Percentiles rank a stretch among this genome's conserved stretches.
These are phyloP conservation scores for Stephania japonica DNA, from an alignment of 164 flowering plant species.

Conservation along the genomic window DNA sequence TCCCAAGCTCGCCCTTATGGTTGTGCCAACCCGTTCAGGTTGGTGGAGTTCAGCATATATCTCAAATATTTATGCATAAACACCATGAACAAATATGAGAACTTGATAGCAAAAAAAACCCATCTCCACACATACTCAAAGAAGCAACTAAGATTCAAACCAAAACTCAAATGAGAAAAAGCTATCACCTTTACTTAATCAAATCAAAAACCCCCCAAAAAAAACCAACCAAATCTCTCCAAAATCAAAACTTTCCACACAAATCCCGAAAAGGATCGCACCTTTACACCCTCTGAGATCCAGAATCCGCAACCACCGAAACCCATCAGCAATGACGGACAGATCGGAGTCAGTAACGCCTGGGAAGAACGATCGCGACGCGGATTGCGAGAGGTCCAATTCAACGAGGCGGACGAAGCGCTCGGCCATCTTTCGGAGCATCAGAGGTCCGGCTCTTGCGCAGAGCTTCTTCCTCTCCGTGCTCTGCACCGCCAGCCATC, in stretches of 20 bases:
- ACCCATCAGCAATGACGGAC: slow-evolving; percentile 61
- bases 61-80: no score
- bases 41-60: neutral
- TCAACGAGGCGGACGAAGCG: slow-evolving; percentile 58
- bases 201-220: neutral
- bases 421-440: slow-evolving; percentile 65
- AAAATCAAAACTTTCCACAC: neutral
- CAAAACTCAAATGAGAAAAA: neutral
- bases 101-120: neutral
- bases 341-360: slow-evolving; percentile 88
- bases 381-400: slow-evolving; percentile 80
- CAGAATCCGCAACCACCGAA: slow-evolving; percentile 49
- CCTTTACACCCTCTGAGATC: slow-evolving; percentile 69
- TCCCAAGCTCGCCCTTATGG: no score
- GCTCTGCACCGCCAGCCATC: slow-evolving; percentile 87
- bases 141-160: neutral
- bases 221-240: neutral
- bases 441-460: slow-evolving; percentile 84
- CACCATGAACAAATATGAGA: no score
- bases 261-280: slow-evolving; percentile 11
- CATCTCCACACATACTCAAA: neutral
- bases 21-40: no score
- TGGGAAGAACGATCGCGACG: slow-evolving; percentile 73
- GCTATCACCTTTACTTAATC: no score
- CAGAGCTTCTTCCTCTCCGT: slow-evolving; percentile 73